Base-by-base conservation (phyloP, 2,329 filamentous ascomycete species). In the Aspergillus texensis region DNA sequence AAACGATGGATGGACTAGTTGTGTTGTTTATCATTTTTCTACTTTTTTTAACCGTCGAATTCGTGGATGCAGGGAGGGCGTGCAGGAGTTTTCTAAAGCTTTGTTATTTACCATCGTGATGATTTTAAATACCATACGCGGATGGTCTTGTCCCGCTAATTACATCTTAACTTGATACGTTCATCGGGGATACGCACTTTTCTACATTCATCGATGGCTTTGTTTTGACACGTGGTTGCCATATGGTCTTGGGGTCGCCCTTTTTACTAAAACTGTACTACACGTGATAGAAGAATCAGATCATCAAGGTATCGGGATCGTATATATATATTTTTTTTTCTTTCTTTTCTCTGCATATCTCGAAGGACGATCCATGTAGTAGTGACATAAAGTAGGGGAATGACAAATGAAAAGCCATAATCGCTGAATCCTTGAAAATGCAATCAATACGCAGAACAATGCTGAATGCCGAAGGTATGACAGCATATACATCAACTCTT, bases 401-500 rank as follows among this genome's bases (percentile, higher is more conserved):
- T 56, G 46, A 53, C 50, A 62, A 61, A 50, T 45, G 32, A 59
- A 62, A 61, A 62, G 56, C 60, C 60, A 61, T 59, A 65, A 56
- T 67, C 67, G 67, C 67, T 69, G 62, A 67, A 66, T 52, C 67
- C 63, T 62, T 67, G 67, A 66, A 68, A 67, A 70, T 70, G 68
- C 68, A 63, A 65, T 62, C 54, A 60, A 66, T 62, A 65, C 60
- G 66, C 53, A 60, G 21, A 54, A 58, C 54, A 53, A 67, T 64
- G 68, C 65, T 60, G 45, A 52, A 58, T 52, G 65, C 48, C 52
- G 52, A 57, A 60, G 59, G 62, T 63, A 94, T 75, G 92, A 95
- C 75, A 94, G 90, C 78, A 94, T 98, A 77, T 94, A 94, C 77
- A 97, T 98, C 80, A 93, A 91, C 43, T 62, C 57, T 61, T 60